Evolutionary conservation across 2,329 filamentous ascomycete species (phyloP), one percentile per base, ranked within the genome.

Genomic region (Fusarium clavum): DNA sequence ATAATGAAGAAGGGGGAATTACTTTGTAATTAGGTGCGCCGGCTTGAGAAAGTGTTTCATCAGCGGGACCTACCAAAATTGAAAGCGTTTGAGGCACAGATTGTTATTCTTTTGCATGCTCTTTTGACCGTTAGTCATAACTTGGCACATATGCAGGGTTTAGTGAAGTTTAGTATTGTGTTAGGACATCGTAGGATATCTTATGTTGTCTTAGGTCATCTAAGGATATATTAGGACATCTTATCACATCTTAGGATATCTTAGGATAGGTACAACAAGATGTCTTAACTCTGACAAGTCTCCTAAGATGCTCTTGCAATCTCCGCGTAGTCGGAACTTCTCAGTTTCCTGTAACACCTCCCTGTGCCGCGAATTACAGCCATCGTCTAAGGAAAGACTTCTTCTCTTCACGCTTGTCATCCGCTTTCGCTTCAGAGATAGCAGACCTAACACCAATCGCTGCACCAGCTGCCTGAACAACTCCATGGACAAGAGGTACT

Each of bases 61-160:
- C 61, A 74, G 70, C 65, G 62, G 57, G 57, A 67, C 52, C 22
- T 58, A 58, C 46, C 47, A 71, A 74, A 74, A 73, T 73, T 66
- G 68, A 63, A 71, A 71, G 60, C 52, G 61, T 57, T 65, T 61
- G 32, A 64, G 46, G 60, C 60, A 66, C 40, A 67, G 6, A 11
- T 6, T 52, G 34, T 51, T 18, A 20, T 57, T 51, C 22, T 45
- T n/a, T 12, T 22, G 34, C 29, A 30, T 30, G 29, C 14, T 30
- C 14, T 13, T 30, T 30, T 30, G 20, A 20, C 20, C 20, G 20
- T 20, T 20, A 20, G 20, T 20, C 20, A 20, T 20, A 20, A 34
- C 32, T 18, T 38, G 6, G 10, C 34, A 38, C 34, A 11, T 38
- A 38, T 6, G 16, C 34, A 38, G 10, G 10, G 34, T 38, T 38